These are phyloP conservation scores for Selenicereus undatus DNA, from an alignment of 148 eudicot genomes.

Conservation along the genomic window DNA sequence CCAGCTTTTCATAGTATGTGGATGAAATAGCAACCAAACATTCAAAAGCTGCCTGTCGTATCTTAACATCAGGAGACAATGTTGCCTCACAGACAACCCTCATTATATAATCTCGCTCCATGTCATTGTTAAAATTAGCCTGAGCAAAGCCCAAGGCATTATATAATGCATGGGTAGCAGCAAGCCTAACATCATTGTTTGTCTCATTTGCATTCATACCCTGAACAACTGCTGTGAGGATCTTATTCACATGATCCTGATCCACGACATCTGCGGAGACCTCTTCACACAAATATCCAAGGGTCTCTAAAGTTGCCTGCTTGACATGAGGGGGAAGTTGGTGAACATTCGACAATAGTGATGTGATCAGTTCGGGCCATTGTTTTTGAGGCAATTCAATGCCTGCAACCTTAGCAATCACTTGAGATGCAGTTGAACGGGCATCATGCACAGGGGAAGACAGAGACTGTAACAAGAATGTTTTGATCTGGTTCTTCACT, in stretches of 20 bases:
- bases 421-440: conserved; percentile 93
- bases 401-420: conserved; percentile 93
- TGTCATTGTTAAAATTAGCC: conserved; percentile 83
- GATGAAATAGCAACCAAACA: conserved; percentile 92
- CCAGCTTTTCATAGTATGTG: conserved; percentile 79
- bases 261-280: conserved; percentile 84
- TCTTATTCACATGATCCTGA: conserved; percentile 96
- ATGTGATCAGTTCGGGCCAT: conserved; percentile 81
- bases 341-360: conserved; percentile 68
- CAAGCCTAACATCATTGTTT: conserved; percentile 81
- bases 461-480: conserved; percentile 78
- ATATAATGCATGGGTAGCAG: conserved; percentile 83
- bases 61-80: conserved; percentile 72
- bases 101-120: conserved; percentile 96
- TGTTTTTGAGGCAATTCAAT: conserved; percentile 94
- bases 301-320: conserved; percentile 90
- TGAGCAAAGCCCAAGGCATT: conserved; percentile 94
- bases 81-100: conserved; percentile 93
- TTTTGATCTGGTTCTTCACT: conserved; percentile 75
- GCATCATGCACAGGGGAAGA: conserved; percentile 79
- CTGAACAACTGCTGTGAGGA: conserved; percentile 92
- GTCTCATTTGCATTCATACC: conserved; percentile 63
- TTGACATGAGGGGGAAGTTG: conserved; percentile 87
- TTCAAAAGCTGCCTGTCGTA: conserved; percentile 93
- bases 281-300: conserved; percentile 95